Evolutionary conservation across 371 early-diverging fungal genomes (phyloP).

Genomic region (Sporodiniella umbellata): DNA sequence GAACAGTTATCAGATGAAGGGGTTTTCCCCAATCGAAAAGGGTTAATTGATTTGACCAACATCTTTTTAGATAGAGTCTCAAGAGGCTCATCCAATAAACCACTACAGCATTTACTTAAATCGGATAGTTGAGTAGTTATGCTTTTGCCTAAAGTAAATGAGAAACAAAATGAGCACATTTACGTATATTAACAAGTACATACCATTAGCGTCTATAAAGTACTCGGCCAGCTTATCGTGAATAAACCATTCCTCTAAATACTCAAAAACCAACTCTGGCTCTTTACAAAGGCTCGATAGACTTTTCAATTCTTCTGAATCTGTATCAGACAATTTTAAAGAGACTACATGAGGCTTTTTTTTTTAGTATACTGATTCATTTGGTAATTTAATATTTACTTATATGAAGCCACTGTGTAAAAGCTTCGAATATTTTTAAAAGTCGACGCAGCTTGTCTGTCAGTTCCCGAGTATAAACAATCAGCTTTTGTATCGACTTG

Average conservation of each 20-base stretch:
- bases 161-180: not conserved
- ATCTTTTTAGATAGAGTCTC: conserved; percentile 9
- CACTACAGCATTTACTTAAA: not conserved
- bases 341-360: conserved; percentile 8
- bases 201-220: conserved; percentile 4
- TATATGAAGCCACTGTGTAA: conserved; percentile 14
- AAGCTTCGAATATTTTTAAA: conserved; percentile 12
- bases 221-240: conserved; percentile 12
- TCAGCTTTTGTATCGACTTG: not conserved
- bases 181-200: too few species aligned
- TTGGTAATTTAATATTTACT: conserved; percentile 1
- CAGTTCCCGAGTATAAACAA: conserved; percentile 1
- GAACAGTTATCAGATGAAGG: not conserved
- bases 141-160: not conserved
- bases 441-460: not conserved
- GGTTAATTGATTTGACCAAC: not conserved
- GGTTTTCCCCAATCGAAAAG: not conserved
- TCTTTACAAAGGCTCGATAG: conserved; percentile 14
- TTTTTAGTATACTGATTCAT: not conserved
- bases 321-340: conserved; percentile 4
- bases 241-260: conserved; percentile 11
- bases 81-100: conserved; percentile 15
- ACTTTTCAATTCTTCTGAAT: conserved; percentile 6
- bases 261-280: conserved; percentile 17
- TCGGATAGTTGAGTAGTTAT: not conserved